Base-by-base conservation (phyloP, 2,329 filamentous ascomycete genomes). In the Neoscytalidium dimidiatum region DNA sequence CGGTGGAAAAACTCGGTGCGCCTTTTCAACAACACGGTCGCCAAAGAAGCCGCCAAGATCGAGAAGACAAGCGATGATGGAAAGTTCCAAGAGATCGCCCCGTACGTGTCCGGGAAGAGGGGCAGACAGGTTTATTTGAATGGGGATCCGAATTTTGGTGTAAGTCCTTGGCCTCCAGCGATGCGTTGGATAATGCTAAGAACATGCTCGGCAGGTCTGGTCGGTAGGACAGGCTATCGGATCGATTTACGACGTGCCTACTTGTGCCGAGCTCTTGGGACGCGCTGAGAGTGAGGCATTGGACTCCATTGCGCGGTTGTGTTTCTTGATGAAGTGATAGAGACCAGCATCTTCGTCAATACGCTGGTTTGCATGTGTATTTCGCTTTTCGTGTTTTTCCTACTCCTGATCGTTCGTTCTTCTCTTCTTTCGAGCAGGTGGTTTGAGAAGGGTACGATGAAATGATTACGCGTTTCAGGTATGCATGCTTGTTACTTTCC, bases 1-100 rank as follows among this genome's bases (percentile, higher is more conserved):
- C 85, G 94, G 69, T 99, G 95, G 94, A 92, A 85, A 79, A 99
- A 99, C 80, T 99, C 95, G 1, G 90, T 87, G 52, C 85, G 95
- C 13, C 80, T 98, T 71, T 99, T 91, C 81, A 90, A 88, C 77
- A 99, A 99, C 81, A 94, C 94, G 81, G 91, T 97, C 62, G 88
- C 92, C 0, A 82, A 88, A 67, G 88, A 92, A 71, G 93, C 93
- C 1, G 83, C 92, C 69, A 90, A 92, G 83, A 85, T 97, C 66
- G 95, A 99, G 84, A 84, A 82, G 71, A 90, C 91, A 80, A 95
- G 91, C 79, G 86, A 83, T 67, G 92, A 89, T 3, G 94, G 93
- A 68, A 91, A 97, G 71, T 99, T 99, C 71, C 85, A 90, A 67
- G 93, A 97, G 79, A 87, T 99, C 44, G 92, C 91, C 23, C 90